A percentile compares a stretch with the other conserved stretches of the same genome.
phyloP scores from a whole-genome alignment of 2,329 filamentous ascomycete species.

The Pezicula radicicola region DNA sequence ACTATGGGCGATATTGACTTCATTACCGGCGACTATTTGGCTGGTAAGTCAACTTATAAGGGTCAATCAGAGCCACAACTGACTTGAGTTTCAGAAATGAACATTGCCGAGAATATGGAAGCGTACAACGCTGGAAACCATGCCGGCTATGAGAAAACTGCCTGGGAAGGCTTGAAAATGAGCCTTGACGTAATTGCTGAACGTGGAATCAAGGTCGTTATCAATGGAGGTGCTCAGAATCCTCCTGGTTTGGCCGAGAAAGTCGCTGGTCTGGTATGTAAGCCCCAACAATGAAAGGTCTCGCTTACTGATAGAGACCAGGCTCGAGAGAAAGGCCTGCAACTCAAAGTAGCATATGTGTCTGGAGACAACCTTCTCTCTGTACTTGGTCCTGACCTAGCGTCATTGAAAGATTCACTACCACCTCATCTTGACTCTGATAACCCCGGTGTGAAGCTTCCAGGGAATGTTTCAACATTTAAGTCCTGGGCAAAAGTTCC shows the following conservation, averaged over 20 bases:
- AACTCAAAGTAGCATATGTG: slow-evolving; percentile 41
- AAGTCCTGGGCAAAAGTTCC: slow-evolving; percentile 31
- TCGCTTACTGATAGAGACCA: slow-evolving; percentile 30
- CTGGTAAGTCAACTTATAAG: slow-evolving; percentile 27
- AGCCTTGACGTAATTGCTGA: slow-evolving; percentile 39
- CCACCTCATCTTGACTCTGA: slow-evolving; percentile 39
- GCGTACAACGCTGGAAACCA: slow-evolving; percentile 25
- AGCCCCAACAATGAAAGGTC: slow-evolving; percentile 39
- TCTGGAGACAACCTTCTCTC: slow-evolving; percentile 39
- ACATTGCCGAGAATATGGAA: slow-evolving; percentile 42
- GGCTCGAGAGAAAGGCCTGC: slow-evolving; percentile 39
- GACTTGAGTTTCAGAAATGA: slow-evolving; percentile 32
- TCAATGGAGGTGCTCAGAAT: slow-evolving; percentile 51
- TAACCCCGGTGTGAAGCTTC: slow-evolving; percentile 33
- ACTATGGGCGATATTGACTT: slow-evolving; percentile 36
- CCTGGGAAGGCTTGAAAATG: slow-evolving; percentile 33
- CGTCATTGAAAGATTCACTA: slow-evolving; percentile 30
- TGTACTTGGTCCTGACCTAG: slow-evolving; percentile 42
- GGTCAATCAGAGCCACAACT: slow-evolving; percentile 14
- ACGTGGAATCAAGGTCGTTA: slow-evolving; percentile 44
- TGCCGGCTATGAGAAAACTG: slow-evolving; percentile 42
- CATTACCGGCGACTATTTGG: slow-evolving; percentile 51
- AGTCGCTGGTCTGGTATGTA: slow-evolving; percentile 34
- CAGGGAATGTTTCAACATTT: slow-evolving; percentile 28
- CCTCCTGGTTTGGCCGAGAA: slow-evolving; percentile 48